A percentile compares a stretch with the other conserved stretches of the same genome.
These are phyloP conservation scores for Cutaneotrichosporon arboriforme DNA, from an alignment of 1,284 basidiomycete genomes.

Conservation along the genomic window DNA sequence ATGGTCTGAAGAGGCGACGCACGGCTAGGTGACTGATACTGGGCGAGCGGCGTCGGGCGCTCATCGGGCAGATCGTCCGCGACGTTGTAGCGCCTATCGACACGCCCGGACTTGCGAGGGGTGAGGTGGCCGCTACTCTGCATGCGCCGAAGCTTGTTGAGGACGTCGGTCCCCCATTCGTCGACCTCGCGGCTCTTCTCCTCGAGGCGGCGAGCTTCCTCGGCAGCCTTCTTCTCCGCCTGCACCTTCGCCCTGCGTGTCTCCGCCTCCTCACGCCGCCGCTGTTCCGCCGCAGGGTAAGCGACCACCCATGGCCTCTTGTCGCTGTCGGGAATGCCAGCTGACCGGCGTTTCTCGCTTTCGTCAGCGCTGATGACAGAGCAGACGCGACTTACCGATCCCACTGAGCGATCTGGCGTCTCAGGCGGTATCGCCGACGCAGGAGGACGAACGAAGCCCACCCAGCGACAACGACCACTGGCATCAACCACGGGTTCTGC, in stretches of 20 bases:
- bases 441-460: background rate
- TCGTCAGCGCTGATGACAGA: background rate
- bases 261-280: conserved; percentile 12
- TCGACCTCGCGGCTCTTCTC: conserved; percentile 15
- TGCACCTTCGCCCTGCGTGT: background rate
- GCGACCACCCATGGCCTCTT: conserved; percentile 20
- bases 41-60: background rate
- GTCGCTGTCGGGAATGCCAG: conserved; percentile 21
- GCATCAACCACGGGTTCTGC: background rate
- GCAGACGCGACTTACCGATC: background rate
- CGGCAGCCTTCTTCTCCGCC: conserved; percentile 2
- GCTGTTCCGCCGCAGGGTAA: conserved; percentile 16
- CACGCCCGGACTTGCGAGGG: background rate
- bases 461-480: background rate
- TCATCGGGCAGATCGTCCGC: background rate
- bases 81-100: conserved; percentile 9
- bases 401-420: conserved; percentile 5
- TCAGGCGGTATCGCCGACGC: background rate
- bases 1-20: background rate
- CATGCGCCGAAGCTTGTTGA: conserved; percentile 9
- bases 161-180: conserved; percentile 12
- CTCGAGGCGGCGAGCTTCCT: conserved; percentile 3
- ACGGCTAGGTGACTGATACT: background rate
- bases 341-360: conserved; percentile 20
- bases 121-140: conserved; percentile 5